Base-by-base conservation (phyloP, 176 grass and related monocot genomes). In the Echinochloa phyllopogon region DNA sequence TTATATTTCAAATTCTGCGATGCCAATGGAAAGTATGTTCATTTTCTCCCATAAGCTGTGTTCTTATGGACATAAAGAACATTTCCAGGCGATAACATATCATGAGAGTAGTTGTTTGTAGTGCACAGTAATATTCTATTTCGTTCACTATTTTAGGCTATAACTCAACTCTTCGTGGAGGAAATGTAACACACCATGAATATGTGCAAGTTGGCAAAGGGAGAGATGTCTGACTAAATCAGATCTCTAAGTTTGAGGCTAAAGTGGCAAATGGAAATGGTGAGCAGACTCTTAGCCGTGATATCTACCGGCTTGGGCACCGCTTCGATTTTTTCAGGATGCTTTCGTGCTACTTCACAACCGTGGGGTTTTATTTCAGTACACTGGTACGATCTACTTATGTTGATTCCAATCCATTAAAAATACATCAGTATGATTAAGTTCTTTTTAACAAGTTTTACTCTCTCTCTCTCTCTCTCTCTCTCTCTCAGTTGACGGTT, bases 251-350 rank as follows among this genome's bases (percentile, higher is more conserved):
- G 61, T 97, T 97, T 82, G 95, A 97, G 58, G 90, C 95, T 80
- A 97, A 97, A 86, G 86, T 97, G 66, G 92, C 95, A 91, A 93
- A 90, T 91, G 95, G 95, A 84, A 97, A 94, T 90, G 90, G 90
- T 43, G 95, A 97, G 68, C 95, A 97, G 74, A 93, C 95, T 20
- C 85, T 97, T 78, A 94, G 95, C 70, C 95, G 90, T 66, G 95
- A 97, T 77, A 92, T 97, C 81, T 97, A 94, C 55, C 77, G 95
- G 47, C 95, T 97, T 72, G 95, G 95, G 48, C 95, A 94, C 61
- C 92, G 95, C 53, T 97, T 97, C 8, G 95, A 97, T 88, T 97
- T 97, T 59, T 97, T 97, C 84, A 92, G 95, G 69, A 97, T 97
- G 95, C 88, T 97, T 66, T 97, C 95, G 11, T 97, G 95, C 88